Percentiles rank a stretch among this genome's conserved stretches.
Conservation (phyloP, 345 rosid species). For the Bruguiera sexangula region DNA sequence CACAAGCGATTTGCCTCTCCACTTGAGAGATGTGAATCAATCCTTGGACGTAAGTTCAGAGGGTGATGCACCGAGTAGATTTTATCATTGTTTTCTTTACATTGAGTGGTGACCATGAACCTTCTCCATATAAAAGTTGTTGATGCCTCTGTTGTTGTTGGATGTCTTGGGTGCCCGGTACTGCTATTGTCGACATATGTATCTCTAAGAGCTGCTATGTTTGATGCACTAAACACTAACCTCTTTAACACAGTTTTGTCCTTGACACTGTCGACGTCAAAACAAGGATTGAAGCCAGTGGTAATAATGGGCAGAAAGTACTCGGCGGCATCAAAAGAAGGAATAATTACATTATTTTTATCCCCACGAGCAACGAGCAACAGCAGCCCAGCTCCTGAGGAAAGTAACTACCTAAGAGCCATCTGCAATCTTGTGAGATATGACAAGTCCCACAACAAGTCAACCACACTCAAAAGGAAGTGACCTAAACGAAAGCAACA, state of each 20-base stretch:
- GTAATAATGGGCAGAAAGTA: background rate
- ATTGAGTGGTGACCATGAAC: background rate
- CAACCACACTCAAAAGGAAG: slow-evolving; percentile 3
- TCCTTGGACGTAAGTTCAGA: background rate
- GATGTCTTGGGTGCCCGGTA: background rate
- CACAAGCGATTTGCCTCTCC: background rate
- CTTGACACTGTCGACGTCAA: background rate
- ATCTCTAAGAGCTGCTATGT: background rate
- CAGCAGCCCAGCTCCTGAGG: slow-evolving; percentile 2
- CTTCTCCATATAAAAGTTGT: background rate
- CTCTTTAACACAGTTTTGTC: background rate
- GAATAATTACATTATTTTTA: background rate
- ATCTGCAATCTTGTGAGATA: slow-evolving; percentile 5
- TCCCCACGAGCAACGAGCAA: background rate
- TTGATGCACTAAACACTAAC: background rate
- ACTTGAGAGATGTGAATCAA: background rate
- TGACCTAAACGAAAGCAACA: background rate
- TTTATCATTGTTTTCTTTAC: background rate
- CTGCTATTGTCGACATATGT: background rate
- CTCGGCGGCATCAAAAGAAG: background rate
- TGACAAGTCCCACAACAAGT: background rate
- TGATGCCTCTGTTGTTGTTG: background rate
- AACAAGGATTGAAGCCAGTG: background rate
- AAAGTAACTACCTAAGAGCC: background rate
- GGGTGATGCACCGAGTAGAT: background rate